These are phyloP conservation scores for Solanum habrochaites DNA, from an alignment of 257 asterid species.

Conservation along the genomic window DNA sequence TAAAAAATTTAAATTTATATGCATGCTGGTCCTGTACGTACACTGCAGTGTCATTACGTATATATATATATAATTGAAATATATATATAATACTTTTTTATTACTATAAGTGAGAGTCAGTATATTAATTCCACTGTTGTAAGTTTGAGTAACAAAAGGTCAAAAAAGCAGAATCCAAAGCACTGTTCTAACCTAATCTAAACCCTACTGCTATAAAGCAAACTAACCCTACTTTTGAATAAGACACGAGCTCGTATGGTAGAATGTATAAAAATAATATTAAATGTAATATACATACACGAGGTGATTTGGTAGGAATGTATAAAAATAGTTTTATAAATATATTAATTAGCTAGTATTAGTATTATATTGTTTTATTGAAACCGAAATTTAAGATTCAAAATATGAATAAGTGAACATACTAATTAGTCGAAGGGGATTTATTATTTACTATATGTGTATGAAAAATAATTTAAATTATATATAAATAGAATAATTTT, in stretches of 20 bases:
- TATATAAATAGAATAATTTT: no score
- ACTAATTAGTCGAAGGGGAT: neutral
- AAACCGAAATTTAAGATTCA: neutral
- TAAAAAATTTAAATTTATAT: neutral
- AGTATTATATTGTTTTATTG: neutral
- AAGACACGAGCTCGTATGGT: neutral
- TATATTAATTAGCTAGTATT: neutral
- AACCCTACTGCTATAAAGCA: neutral
- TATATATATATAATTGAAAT: no score
- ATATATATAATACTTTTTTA: no score
- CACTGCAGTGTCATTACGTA: neutral
- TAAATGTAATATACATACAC: neutral
- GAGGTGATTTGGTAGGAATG: no score
- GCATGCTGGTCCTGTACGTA: neutral
- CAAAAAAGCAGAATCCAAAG: neutral
- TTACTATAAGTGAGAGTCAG: neutral
- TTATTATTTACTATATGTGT: no score
- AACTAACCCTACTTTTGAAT: neutral
- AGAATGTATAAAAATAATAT: neutral
- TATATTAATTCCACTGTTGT: neutral
- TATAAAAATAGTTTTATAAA: no score
- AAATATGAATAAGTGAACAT: neutral
- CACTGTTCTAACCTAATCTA: conserved; percentile 1
- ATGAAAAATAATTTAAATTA: no score
- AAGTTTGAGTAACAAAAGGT: neutral